Evolutionary conservation across 331 rosid genomes (phyloP).

Genomic region (Ulmus americana): DNA sequence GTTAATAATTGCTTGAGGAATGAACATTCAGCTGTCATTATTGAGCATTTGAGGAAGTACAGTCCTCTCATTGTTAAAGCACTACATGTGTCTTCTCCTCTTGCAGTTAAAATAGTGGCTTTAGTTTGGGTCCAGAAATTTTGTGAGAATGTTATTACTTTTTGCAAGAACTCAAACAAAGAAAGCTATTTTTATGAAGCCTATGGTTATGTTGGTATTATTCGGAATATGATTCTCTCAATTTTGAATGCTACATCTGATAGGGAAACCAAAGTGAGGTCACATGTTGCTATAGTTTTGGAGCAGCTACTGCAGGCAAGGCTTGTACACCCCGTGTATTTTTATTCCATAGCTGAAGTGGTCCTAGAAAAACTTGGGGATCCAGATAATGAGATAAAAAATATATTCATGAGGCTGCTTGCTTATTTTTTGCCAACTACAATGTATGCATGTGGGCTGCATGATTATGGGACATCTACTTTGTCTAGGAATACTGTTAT

Average conservation of each 20-base stretch:
- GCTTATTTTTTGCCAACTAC: conserved; percentile 69
- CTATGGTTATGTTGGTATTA: conserved; percentile 39
- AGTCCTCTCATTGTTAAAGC: conserved; percentile 48
- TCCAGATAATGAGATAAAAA: conserved; percentile 61
- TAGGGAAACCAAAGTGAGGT: conserved; percentile 80
- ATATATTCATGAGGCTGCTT: conserved; percentile 57
- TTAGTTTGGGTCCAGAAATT: conserved; percentile 66
- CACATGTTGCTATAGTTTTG: conserved; percentile 60
- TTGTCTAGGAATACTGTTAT: conserved; percentile 41
- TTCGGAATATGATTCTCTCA: conserved; percentile 57
- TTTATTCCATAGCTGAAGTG: conserved; percentile 65
- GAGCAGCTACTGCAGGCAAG: conserved; percentile 75
- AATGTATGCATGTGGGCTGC: conserved; percentile 67
- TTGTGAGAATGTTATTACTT: conserved; percentile 60
- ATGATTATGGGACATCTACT: conserved; percentile 41
- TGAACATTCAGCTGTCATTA: conserved; percentile 35
- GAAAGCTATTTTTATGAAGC: conserved; percentile 39
- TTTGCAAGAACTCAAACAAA: conserved; percentile 32
- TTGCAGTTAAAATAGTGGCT: conserved; percentile 58
- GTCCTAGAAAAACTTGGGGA: conserved; percentile 86
- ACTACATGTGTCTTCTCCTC: conserved; percentile 66
- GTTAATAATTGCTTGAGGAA: conserved; percentile 25
- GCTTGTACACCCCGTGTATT: conserved; percentile 65
- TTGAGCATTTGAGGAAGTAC: conserved; percentile 61
- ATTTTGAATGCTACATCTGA: conserved; percentile 66